Percentiles rank a stretch among this genome's conserved stretches.
Evolutionary conservation across 1,284 basidiomycete genomes (phyloP).

Genomic region (Cutaneotrichosporon cavernicola): DNA sequence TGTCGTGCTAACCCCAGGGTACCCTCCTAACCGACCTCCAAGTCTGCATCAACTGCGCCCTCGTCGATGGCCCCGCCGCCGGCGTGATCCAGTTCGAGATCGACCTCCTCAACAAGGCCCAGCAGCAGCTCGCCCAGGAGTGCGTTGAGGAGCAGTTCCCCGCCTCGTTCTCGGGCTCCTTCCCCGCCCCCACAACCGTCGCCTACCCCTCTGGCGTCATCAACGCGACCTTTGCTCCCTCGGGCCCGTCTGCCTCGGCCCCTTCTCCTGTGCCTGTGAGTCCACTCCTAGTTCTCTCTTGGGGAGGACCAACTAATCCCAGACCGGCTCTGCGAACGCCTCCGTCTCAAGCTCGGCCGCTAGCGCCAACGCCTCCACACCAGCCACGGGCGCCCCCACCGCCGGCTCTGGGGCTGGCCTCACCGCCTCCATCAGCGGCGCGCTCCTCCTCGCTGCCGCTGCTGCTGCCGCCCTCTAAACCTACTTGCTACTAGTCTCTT

Average conservation of each 20-base stretch:
- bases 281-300: neutral
- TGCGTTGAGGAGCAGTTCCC: constrained; percentile 16
- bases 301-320: neutral
- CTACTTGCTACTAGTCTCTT: neutral
- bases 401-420: neutral
- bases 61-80: constrained; percentile 10
- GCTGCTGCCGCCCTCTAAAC: neutral
- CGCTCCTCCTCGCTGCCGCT: neutral
- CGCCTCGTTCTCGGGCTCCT: constrained; percentile 10
- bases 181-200: constrained; percentile 13
- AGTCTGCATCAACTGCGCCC: constrained; percentile 18
- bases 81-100: constrained; percentile 13
- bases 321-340: neutral
- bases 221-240: constrained; percentile 9
- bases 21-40: constrained; percentile 16
- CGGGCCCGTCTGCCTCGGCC: neutral
- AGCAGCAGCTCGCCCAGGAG: constrained; percentile 21
- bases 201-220: constrained; percentile 18
- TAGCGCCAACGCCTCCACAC: neutral
- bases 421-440: neutral
- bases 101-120: constrained; percentile 22
- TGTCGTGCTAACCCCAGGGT: neutral
- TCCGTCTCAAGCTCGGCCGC: neutral
- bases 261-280: neutral
- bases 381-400: neutral